A percentile compares a stretch with the other conserved stretches of the same genome.
Conservation (phyloP, 2,329 filamentous ascomycete genomes). For the Pseudomassariella vexata region DNA sequence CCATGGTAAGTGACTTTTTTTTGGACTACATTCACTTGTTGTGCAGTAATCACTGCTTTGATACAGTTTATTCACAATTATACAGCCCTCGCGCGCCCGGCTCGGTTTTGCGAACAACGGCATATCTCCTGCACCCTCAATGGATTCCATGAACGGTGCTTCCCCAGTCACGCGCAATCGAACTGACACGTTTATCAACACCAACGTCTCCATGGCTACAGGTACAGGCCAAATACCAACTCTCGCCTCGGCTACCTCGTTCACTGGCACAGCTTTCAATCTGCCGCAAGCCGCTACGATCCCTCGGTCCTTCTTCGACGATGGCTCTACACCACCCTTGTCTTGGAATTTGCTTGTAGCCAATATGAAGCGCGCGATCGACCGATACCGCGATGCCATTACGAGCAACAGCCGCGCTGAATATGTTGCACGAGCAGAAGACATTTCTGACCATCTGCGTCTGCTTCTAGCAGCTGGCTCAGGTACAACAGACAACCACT, state of each 20-base stretch:
- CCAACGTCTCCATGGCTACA: slow-evolving; percentile 34
- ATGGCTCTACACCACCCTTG: slow-evolving; percentile 70
- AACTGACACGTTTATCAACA: slow-evolving; percentile 48
- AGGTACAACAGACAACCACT: slow-evolving; percentile 97
- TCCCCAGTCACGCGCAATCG: slow-evolving; percentile 54
- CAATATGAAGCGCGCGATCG: slow-evolving; percentile 88
- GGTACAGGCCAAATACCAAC: slow-evolving; percentile 38
- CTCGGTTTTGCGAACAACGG: slow-evolving; percentile 60
- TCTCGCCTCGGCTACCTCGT: slow-evolving; percentile 55
- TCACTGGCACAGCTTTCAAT: slow-evolving; percentile 53
- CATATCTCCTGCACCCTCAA: slow-evolving; percentile 74
- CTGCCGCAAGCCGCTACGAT: slow-evolving; percentile 55
- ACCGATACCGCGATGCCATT: slow-evolving; percentile 86
- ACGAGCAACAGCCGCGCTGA: slow-evolving; percentile 77
- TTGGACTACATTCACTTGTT: slow-evolving; percentile 4
- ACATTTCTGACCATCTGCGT: slow-evolving; percentile 94
- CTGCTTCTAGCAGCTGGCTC: slow-evolving; percentile 92
- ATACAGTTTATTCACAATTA: slow-evolving; percentile 8
- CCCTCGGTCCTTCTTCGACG: slow-evolving; percentile 84
- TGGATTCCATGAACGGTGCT: slow-evolving; percentile 78
- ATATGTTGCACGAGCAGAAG: slow-evolving; percentile 90
- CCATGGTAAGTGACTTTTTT: slow-evolving; percentile 48
- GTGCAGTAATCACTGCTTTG: slow-evolving; percentile 13
- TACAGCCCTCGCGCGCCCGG: slow-evolving; percentile 51
- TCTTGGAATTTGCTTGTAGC: slow-evolving; percentile 88